Evolutionary conservation across 257 asterid genomes (phyloP).

Genomic region (Craterostigma plantagineum): DNA sequence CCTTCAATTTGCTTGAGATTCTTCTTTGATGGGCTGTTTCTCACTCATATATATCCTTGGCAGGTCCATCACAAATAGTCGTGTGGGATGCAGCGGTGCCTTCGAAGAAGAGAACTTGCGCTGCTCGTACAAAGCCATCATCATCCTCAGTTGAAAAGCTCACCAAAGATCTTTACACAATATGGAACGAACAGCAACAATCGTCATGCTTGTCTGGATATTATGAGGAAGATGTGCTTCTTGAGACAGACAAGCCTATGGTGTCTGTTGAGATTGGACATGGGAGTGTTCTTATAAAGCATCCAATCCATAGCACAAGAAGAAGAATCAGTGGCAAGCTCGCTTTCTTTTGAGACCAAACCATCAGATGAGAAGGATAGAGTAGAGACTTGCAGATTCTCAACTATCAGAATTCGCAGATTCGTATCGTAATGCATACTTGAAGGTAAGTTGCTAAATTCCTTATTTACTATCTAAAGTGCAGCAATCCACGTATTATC

Average conservation of each 20-base stretch:
- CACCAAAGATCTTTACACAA: constrained; percentile 70
- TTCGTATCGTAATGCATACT: too few relatives aligned
- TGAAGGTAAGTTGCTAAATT: too few relatives aligned
- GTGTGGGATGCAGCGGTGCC: constrained; percentile 78
- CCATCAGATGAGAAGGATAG: too few relatives aligned
- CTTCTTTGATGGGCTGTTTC: too few relatives aligned
- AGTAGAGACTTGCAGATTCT: too few relatives aligned
- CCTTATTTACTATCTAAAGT: too few relatives aligned
- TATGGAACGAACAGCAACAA: constrained; percentile 71
- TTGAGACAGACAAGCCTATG: constrained; percentile 78
- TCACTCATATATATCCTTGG: constrained; percentile 1
- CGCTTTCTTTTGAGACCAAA: constrained; percentile 76
- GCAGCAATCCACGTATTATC: too few relatives aligned
- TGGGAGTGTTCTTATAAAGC: constrained; percentile 93
- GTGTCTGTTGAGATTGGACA: constrained; percentile 96
- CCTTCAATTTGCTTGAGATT: too few relatives aligned
- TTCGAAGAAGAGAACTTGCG: constrained; percentile 79
- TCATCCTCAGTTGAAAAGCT: constrained; percentile 66
- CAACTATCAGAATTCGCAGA: too few relatives aligned
- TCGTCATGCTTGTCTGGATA: constrained; percentile 63
- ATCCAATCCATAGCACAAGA: constrained; percentile 72
- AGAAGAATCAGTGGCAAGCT: constrained; percentile 97
- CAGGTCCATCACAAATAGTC: constrained; percentile 66
- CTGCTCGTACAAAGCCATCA: constrained; percentile 66
- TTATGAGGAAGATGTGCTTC: constrained; percentile 85